Evolutionary conservation across 2,329 filamentous ascomycete genomes (phyloP).

Genomic region (Aspergillus puulaauensis): DNA sequence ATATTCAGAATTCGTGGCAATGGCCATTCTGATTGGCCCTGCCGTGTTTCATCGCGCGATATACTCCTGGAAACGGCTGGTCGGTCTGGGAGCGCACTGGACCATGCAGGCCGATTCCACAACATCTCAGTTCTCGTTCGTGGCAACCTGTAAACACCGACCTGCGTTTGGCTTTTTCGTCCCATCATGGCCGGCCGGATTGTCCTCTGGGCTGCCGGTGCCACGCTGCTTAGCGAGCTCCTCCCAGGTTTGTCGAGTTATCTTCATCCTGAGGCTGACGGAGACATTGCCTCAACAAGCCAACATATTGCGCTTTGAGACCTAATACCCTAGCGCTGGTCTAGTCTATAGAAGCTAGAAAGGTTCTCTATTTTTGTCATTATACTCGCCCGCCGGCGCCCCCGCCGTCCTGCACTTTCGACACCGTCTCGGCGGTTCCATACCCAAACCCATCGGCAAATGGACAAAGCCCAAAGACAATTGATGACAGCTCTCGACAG

Average conservation of each 20-base stretch:
- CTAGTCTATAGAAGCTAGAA: neutral
- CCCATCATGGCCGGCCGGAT: neutral
- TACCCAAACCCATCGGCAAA: neutral
- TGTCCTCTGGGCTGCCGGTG: neutral
- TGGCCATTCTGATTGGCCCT: neutral
- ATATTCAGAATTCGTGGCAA: neutral
- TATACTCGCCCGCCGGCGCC: constrained; percentile 3
- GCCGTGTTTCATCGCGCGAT: neutral
- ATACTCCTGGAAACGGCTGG: neutral
- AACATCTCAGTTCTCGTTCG: constrained; percentile 9
- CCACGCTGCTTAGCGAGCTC: constrained; percentile 5
- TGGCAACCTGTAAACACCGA: neutral
- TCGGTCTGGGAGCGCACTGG: neutral
- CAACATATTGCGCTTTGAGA: neutral
- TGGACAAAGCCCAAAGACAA: neutral
- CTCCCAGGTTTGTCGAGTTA: neutral
- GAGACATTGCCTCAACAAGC: neutral
- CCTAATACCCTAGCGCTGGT: constrained; percentile 6
- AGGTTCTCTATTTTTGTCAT: constrained; percentile 18
- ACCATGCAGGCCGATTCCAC: constrained; percentile 12
- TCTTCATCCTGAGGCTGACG: neutral
- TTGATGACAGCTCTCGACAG: neutral
- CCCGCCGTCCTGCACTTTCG: neutral
- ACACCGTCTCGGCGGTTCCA: constrained; percentile 7
- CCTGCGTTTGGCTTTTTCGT: neutral